These are phyloP conservation scores for Xanthoconium purpureum DNA, from an alignment of 768 basidiomycete species.

Conservation along the genomic window DNA sequence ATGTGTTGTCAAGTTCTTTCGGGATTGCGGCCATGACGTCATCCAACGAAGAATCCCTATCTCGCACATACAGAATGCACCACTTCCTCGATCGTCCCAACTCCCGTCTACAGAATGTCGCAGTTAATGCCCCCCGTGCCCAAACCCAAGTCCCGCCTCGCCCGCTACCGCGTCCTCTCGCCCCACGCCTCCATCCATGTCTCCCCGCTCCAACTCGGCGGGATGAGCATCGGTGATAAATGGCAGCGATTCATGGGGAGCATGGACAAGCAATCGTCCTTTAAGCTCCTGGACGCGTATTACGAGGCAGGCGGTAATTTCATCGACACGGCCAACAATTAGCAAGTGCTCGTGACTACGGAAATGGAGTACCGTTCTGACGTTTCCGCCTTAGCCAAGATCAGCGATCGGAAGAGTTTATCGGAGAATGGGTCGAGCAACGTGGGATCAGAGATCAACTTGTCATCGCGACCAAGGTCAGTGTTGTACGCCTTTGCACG, in stretches of 20 bases:
- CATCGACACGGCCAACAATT: conserved; percentile 48
- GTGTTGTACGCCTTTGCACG: not conserved
- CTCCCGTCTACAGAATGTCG: conserved; percentile 1
- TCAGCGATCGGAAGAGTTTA: conserved; percentile 49
- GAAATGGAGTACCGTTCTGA: not conserved
- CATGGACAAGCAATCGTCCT: conserved; percentile 41
- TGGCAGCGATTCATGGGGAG: conserved; percentile 35
- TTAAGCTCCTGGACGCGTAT: conserved; percentile 46
- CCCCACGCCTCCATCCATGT: conserved; percentile 44
- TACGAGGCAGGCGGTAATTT: conserved; percentile 47
- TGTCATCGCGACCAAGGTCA: conserved; percentile 46
- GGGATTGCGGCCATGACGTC: not conserved
- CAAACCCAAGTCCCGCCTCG: conserved; percentile 32
- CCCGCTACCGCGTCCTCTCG: conserved; percentile 37
- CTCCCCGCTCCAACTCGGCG: conserved; percentile 47
- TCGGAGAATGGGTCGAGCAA: conserved; percentile 51
- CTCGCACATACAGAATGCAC: no score
- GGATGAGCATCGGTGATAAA: conserved; percentile 44
- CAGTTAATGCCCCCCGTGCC: conserved; percentile 15
- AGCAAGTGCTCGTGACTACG: conserved; percentile 24
- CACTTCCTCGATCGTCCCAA: not conserved
- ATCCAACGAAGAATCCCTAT: not conserved
- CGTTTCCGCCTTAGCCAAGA: conserved; percentile 39
- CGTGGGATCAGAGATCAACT: conserved; percentile 45
- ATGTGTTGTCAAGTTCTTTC: no score